phyloP scores from a whole-genome alignment of 2,329 filamentous ascomycete species.

The Phialocephala subalpina region DNA sequence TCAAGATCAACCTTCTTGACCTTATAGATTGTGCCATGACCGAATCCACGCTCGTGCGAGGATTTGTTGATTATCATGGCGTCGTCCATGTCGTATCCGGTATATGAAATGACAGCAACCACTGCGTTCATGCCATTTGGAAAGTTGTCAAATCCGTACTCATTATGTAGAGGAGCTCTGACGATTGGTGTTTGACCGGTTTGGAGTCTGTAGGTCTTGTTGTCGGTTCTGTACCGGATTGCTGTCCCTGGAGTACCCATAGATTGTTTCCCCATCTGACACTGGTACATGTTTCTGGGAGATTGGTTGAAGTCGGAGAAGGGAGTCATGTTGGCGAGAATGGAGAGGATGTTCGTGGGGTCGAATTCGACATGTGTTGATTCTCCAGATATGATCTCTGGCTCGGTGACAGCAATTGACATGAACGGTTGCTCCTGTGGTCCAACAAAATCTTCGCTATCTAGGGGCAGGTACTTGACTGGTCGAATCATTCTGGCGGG shows the following conservation, averaged over 20 bases:
- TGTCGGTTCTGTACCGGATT: conserved; percentile 87
- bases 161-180: conserved; percentile 89
- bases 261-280: conserved; percentile 99
- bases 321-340: conserved; percentile 97
- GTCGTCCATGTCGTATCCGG: conserved; percentile 99
- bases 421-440: conserved; percentile 98
- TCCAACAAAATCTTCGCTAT: conserved; percentile 87
- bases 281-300: conserved; percentile 98
- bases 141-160: conserved; percentile 97
- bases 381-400: conserved; percentile 86
- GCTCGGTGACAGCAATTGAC: conserved; percentile 92
- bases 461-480: conserved; percentile 89
- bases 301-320: conserved; percentile 99
- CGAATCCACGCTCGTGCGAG: conserved; percentile 93
- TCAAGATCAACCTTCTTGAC: conserved; percentile 90
- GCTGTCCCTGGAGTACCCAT: conserved; percentile 97
- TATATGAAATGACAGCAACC: conserved; percentile 98
- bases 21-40: conserved; percentile 96
- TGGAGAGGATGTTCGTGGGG: conserved; percentile 96
- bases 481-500: conserved; percentile 88
- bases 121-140: conserved; percentile 96
- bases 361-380: conserved; percentile 94
- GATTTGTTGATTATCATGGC: conserved; percentile 99
- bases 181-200: conserved; percentile 96
- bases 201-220: conserved; percentile 94